These are phyloP conservation scores for Claviceps cyperi DNA, from an alignment of 2,329 filamentous ascomycete genomes.

Conservation along the genomic window DNA sequence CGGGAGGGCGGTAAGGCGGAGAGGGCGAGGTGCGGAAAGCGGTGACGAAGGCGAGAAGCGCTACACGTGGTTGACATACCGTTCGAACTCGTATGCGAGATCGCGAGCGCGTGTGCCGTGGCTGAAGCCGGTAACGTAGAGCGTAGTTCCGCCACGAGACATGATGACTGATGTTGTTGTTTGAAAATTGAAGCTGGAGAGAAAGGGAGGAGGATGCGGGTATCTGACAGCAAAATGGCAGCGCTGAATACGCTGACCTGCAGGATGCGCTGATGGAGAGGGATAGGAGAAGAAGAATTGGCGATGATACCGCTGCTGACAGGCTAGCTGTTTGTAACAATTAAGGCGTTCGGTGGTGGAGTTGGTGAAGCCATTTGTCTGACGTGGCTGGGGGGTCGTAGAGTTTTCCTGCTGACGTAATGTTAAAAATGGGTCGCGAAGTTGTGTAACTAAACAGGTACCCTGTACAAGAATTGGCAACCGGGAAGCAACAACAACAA, in stretches of 20 bases:
- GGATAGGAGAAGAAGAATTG: neutral
- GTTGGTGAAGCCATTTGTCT: conserved; percentile 2
- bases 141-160: conserved; percentile 86
- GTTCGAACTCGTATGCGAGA: conserved; percentile 99
- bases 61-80: conserved; percentile 63
- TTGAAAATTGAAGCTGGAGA: conserved; percentile 2
- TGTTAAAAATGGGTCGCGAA: neutral
- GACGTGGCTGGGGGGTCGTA: conserved; percentile 4
- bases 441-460: no score
- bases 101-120: conserved; percentile 97
- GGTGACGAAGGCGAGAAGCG: conserved; percentile 25
- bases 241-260: conserved; percentile 2
- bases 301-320: conserved; percentile 4
- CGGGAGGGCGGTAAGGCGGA: conserved; percentile 27
- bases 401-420: conserved; percentile 12
- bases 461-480: neutral
- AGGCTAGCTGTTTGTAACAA: neutral
- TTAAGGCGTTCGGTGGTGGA: conserved; percentile 4
- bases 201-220: conserved; percentile 1
- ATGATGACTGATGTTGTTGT: conserved; percentile 32
- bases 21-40: conserved; percentile 21
- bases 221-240: conserved; percentile 1
- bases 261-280: neutral
- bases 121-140: conserved; percentile 98
- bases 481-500: no score